A percentile compares a stretch with the other conserved stretches of the same genome.
phyloP scores from a whole-genome alignment of 2,329 filamentous ascomycete species.

The Fusarium albosuccineum region DNA sequence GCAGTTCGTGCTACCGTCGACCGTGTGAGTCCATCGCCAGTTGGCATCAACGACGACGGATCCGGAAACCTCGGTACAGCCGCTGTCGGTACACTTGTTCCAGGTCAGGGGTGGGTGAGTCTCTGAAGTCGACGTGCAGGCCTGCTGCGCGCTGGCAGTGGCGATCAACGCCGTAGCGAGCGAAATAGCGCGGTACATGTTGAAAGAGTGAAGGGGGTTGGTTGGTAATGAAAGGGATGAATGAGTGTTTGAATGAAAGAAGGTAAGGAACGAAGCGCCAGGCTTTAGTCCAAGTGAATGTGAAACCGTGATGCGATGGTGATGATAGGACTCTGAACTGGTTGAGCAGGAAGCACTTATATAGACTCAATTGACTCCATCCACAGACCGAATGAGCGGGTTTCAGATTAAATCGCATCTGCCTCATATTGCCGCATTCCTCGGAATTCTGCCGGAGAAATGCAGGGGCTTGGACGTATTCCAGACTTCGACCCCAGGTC shows the following conservation, averaged over 20 bases:
- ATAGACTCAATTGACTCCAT: neutral
- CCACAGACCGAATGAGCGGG: neutral
- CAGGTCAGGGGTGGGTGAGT: conserved; percentile 66
- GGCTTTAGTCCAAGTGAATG: conserved; percentile 24
- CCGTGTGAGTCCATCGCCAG: conserved; percentile 70
- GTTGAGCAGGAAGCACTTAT: conserved; percentile 2
- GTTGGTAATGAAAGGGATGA: conserved; percentile 13
- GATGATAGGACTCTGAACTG: neutral
- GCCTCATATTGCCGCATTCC: neutral
- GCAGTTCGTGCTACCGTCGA: conserved; percentile 64
- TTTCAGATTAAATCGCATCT: conserved; percentile 8
- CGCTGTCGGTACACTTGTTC: conserved; percentile 63
- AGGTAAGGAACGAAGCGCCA: conserved; percentile 31
- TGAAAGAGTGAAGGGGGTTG: conserved; percentile 9
- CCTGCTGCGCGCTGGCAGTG: conserved; percentile 59
- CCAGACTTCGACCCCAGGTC: neutral
- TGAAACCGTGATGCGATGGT: conserved; percentile 21
- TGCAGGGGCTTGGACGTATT: neutral
- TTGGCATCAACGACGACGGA: conserved; percentile 70
- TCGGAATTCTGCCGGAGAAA: neutral
- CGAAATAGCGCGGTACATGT: conserved; percentile 46
- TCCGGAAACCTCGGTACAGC: conserved; percentile 63
- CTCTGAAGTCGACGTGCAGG: conserved; percentile 61
- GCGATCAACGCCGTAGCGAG: conserved; percentile 45
- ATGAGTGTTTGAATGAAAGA: conserved; percentile 3